These are phyloP conservation scores for Urtica urens DNA, from an alignment of 306 rosid genomes.

Conservation along the genomic window DNA sequence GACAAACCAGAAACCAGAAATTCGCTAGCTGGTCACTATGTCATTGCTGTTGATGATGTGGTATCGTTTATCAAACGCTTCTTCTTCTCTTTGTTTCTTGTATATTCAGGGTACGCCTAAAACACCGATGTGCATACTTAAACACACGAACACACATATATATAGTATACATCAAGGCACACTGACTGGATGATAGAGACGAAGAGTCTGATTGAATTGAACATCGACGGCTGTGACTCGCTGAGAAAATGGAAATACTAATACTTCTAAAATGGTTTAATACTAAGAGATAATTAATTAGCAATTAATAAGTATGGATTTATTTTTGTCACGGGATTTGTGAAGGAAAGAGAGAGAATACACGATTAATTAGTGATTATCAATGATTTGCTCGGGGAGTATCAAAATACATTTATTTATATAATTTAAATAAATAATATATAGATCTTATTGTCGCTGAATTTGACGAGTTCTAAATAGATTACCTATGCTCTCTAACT, in stretches of 20 bases:
- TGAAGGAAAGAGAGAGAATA: neutral
- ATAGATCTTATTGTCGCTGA: no score
- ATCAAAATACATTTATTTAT: neutral
- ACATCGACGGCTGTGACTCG: neutral
- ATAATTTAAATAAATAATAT: neutral
- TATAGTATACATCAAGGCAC: neutral
- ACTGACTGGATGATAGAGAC: neutral
- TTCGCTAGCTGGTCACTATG: slow-evolving; percentile 76
- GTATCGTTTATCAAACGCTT: no score
- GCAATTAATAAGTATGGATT: neutral
- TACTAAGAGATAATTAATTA: neutral
- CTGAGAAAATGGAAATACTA: neutral
- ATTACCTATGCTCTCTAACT: no score
- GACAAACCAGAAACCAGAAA: slow-evolving; percentile 10
- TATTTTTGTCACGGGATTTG: no score
- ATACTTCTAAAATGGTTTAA: neutral
- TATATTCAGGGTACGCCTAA: no score
- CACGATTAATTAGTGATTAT: no score
- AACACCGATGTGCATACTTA: no score
- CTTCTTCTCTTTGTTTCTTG: no score
- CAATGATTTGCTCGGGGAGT: neutral
- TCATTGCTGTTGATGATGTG: no score
- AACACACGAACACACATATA: neutral
- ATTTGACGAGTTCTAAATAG: no score
- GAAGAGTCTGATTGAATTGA: no score